Evolutionary conservation across 495 filamentous ascomycete species (phyloP), one percentile per base, ranked within the genome.

Genomic region (Chaetomidium leptoderma): DNA sequence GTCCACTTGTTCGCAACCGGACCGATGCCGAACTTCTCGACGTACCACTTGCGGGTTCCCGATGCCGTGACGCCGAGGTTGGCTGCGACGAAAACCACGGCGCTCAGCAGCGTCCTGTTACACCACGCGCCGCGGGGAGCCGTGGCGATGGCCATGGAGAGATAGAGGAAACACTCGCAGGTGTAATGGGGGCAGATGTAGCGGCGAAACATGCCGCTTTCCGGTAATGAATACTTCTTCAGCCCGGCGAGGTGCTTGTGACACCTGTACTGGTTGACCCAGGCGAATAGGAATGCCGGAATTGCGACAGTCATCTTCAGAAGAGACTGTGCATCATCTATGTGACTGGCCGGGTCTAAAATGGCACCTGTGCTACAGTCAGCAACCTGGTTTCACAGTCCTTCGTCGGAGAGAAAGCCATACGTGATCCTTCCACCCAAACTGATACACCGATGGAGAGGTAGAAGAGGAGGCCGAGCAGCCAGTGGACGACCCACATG

Each of bases 111-210:
- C 1, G 92, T 95, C 64, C 75, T 81, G 70, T 97, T 97, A 27
- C 89, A 64, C 55, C 79, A 58, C 27, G 69, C 59, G 6, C 75
- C 77, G 48, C 75, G 64, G 0, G 91, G 92, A 5, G 91, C 90
- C 37, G 86, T 86, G 14, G 88, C 64, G 23, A 95, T 64, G 2
- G 90, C 81, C 58, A 97, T 70, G n/a, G 85, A 82, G 27, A 91
- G 60, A 65, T 97, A 97, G 56, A 96, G 83, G 3, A 88, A 47
- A 64, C 90, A 91, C 68, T 97, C 95, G 45, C 86, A 87, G 0
- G 86, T 86, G 70, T 97, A 98, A 73, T 97, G 93, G n/a, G 95
- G 91, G 59, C 86, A 95, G 10, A 96, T 73, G 17, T 92, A 61
- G 30, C 66, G 72, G 36, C 74, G 74, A 66, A 97, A 98, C 37